Evolutionary conservation across 139 green algal species (phyloP).

Genomic region (Chlamydomonas sp.): DNA sequence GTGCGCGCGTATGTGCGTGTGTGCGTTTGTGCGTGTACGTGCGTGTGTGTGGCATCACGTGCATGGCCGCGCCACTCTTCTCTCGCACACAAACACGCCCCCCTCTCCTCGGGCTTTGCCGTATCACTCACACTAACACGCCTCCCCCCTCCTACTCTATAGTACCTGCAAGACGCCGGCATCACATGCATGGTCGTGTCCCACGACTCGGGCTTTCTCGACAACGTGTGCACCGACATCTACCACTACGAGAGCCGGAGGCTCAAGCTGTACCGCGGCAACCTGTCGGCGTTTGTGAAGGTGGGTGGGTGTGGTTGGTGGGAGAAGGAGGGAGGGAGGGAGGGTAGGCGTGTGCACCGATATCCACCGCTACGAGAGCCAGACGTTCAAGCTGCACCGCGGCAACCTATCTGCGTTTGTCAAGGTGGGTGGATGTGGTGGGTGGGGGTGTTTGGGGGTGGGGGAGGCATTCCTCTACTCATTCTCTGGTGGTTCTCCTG

Average conservation of each 20-base stretch:
- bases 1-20: no score
- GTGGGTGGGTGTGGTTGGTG: slow-evolving; percentile 17
- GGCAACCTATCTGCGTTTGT: slow-evolving; percentile 90
- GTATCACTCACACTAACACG: no score
- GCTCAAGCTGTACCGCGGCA: slow-evolving; percentile 76
- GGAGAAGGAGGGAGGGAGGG: neutral
- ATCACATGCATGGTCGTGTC: slow-evolving; percentile 82
- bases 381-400: slow-evolving; percentile 69
- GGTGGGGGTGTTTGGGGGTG: no score
- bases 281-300: slow-evolving; percentile 87
- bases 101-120: no score
- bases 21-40: no score
- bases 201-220: slow-evolving; percentile 82
- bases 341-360: slow-evolving; percentile 54
- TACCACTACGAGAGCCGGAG: slow-evolving; percentile 79
- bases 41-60: no score
- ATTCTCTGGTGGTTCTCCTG: no score
- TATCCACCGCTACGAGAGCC: slow-evolving; percentile 83
- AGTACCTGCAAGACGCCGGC: no score
- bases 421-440: slow-evolving; percentile 38
- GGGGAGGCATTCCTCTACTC: no score
- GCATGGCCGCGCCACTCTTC: no score
- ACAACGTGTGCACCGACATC: slow-evolving; percentile 80
- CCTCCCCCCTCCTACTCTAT: no score
- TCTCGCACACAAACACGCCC: no score